Evolutionary conservation across 768 basidiomycete genomes (phyloP), one percentile per base, ranked within the genome.

Genomic region (Hericium erinaceus): DNA sequence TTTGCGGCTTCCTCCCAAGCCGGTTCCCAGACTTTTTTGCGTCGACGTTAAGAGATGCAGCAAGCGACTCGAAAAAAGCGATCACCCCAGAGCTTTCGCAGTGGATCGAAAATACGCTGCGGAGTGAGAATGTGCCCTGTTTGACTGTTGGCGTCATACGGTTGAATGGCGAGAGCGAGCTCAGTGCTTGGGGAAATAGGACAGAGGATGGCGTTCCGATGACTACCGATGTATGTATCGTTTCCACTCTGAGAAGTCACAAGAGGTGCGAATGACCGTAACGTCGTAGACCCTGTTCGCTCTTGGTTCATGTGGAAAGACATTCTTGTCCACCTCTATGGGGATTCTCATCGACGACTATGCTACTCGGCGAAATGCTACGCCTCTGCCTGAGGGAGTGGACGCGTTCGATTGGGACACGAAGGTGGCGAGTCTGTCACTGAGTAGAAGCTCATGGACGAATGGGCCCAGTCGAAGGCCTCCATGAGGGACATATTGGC

Each of bases 341-440:
- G 75, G 77, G 4, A 69, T 78, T 12, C 67, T 77, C 22, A 72
- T 77, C 50, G 71, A 75, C 26, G 75, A 76, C 59, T 76, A 72
- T 59, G 66, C 66, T 13, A 57, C 65, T 12, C 69, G 74, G 2
- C 64, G 61, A 22, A 76, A 75, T 44, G 58, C 61, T 6, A 72
- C 75, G 0, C 64, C 65, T 7, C 67, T 77, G 2, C 75, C 75
- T 0, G 18, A 56, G 0, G 61, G 62, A 6, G 18, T 75, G 20
- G 55, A 56, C 1, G 64, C 69, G 52, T 56, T 77, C 12, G 67
- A 61, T 4, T 77, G 74, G 74, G 61, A 69, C 13, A 73, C 74
- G 0, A 71, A 68, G 58, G 37, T 77, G 46, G 58, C 59, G 28
- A 69, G 74, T 39, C 41, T 77, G 9, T 62, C 78, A 1, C 70